Evolutionary conservation across 192 early-diverging fungal species (phyloP).

Genomic region (Backusella sp.): DNA sequence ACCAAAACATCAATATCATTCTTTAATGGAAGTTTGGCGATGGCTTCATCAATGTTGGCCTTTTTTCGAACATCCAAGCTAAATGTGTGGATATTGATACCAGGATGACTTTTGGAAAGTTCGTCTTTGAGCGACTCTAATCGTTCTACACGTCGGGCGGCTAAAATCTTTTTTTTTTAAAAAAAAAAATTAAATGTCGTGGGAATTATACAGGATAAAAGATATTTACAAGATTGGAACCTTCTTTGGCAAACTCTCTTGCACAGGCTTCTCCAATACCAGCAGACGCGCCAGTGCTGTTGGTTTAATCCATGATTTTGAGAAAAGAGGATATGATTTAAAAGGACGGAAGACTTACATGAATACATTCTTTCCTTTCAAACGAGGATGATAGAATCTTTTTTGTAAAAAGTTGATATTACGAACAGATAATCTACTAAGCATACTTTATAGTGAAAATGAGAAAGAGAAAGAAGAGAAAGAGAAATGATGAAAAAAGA

Average conservation of each 20-base stretch:
- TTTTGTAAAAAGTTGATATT: constrained; percentile 4
- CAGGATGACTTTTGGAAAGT: constrained; percentile 46
- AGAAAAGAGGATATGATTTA: not conserved
- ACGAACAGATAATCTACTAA: not conserved
- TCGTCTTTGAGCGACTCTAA: constrained; percentile 56
- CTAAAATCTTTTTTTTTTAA: constrained; percentile 37
- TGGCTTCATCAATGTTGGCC: constrained; percentile 46
- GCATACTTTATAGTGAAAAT: not conserved
- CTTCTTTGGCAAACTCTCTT: constrained; percentile 60
- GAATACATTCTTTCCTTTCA: constrained; percentile 10
- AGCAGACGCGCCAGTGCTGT: constrained; percentile 66
- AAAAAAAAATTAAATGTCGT: not conserved
- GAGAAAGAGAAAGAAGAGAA: not conserved
- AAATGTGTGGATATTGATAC: constrained; percentile 56
- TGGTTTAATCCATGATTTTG: not conserved
- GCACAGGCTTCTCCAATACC: constrained; percentile 72
- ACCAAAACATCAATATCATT: constrained; percentile 76
- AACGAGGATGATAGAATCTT: constrained; percentile 2
- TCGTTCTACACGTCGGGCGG: constrained; percentile 64
- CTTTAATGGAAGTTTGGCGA: constrained; percentile 59
- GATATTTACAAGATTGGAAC: constrained; percentile 52
- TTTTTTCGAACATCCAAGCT: constrained; percentile 72
- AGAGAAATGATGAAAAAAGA: not conserved
- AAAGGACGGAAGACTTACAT: not conserved
- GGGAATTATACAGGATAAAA: not conserved